A percentile compares a stretch with the other conserved stretches of the same genome.
phyloP scores from a whole-genome alignment of 2,329 filamentous ascomycete species.

The Alternaria angustiovoidea region DNA sequence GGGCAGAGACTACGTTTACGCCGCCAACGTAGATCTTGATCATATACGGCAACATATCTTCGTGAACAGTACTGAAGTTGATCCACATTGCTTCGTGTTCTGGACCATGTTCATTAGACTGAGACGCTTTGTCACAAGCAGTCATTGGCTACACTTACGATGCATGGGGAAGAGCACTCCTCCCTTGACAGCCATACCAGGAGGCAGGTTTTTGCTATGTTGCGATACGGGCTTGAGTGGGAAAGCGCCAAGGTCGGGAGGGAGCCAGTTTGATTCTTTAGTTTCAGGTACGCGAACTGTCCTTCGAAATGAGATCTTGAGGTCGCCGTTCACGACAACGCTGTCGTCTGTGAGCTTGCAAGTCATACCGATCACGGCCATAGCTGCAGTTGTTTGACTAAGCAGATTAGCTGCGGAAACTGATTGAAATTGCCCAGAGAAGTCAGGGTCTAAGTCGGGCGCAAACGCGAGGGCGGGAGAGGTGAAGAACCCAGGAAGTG shows the following conservation, averaged over 20 bases:
- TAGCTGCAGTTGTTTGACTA: background rate
- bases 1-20: slow-evolving; percentile 55
- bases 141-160: slow-evolving; percentile 49
- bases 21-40: slow-evolving; percentile 54
- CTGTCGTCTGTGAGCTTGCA: background rate
- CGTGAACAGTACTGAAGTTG: slow-evolving; percentile 30
- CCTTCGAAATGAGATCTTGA: slow-evolving; percentile 24
- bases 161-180: slow-evolving; percentile 60
- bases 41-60: slow-evolving; percentile 35
- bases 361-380: background rate
- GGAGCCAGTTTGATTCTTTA: slow-evolving; percentile 40
- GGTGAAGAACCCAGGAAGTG: background rate
- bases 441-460: background rate
- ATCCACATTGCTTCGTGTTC: slow-evolving; percentile 58
- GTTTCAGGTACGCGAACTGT: slow-evolving; percentile 29
- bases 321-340: slow-evolving; percentile 18
- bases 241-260: slow-evolving; percentile 23
- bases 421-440: background rate
- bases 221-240: slow-evolving; percentile 16
- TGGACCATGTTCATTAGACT: background rate
- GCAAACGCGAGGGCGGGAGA: background rate
- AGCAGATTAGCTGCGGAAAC: background rate
- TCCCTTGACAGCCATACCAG: slow-evolving; percentile 50
- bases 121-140: background rate
- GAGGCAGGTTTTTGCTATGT: slow-evolving; percentile 45